phyloP scores from a whole-genome alignment of 2,329 filamentous ascomycete genomes.

The Colletotrichum shisoi region DNA sequence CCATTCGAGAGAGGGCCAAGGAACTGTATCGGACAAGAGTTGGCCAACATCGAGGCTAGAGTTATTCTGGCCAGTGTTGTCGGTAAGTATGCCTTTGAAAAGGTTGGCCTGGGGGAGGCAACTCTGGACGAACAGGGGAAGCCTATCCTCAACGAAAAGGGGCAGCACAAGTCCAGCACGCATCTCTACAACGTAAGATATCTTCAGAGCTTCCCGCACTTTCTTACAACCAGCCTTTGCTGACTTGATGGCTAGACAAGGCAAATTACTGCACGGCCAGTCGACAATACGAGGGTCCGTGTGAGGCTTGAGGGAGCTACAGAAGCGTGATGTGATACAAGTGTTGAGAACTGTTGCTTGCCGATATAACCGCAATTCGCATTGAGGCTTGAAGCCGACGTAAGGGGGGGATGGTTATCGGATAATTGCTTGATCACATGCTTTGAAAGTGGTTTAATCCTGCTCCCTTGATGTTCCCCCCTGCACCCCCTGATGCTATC shows the following conservation, averaged over 20 bases:
- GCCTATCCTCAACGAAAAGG: constrained; percentile 37
- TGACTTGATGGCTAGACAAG: constrained; percentile 28
- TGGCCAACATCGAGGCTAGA: constrained; percentile 63
- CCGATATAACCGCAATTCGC: too few species aligned
- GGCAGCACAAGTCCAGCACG: constrained; percentile 34
- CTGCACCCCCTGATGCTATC: too few species aligned
- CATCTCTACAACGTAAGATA: constrained; percentile 38
- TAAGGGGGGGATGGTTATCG: background rate
- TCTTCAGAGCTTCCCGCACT: fast-evolving
- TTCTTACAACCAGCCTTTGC: background rate
- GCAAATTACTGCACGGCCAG: constrained; percentile 39
- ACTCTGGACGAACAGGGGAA: constrained; percentile 33
- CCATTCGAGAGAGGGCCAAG: constrained; percentile 63
- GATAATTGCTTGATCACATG: too few species aligned
- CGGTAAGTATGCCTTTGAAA: constrained; percentile 40
- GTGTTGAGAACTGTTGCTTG: background rate
- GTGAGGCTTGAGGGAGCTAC: constrained; percentile 17
- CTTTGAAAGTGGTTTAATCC: too few species aligned
- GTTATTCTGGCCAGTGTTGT: constrained; percentile 52
- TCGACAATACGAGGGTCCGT: constrained; percentile 36
- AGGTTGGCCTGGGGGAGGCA: constrained; percentile 39
- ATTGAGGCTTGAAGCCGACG: too few species aligned
- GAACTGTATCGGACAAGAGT: constrained; percentile 64
- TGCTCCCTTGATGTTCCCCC: too few species aligned
- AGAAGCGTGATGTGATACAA: background rate